These are phyloP conservation scores for Wickerhamomyces canadensis DNA, from an alignment of 805 yeast species.

Conservation along the genomic window DNA sequence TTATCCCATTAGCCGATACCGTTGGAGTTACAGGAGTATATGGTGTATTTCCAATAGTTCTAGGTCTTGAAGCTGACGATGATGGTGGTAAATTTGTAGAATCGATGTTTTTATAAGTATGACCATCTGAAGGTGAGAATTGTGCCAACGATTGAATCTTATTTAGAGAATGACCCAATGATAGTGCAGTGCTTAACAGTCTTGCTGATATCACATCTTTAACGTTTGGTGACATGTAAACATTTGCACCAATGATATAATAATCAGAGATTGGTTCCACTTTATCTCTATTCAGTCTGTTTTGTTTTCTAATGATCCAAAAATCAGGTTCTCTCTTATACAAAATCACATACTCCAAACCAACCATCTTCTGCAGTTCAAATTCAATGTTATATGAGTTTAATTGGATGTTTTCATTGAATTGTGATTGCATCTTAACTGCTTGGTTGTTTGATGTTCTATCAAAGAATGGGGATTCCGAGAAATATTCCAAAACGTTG, in stretches of 20 bases:
- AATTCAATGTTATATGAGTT: conserved; percentile 36
- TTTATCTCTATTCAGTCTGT: conserved; percentile 48
- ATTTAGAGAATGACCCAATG: conserved; percentile 41
- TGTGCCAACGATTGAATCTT: conserved; percentile 42
- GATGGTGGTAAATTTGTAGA: too few relatives aligned
- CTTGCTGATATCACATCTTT: conserved; percentile 71
- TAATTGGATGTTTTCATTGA: conserved; percentile 43
- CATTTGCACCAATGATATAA: conserved; percentile 86
- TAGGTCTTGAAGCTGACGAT: conserved; percentile 14
- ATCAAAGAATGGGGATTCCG: conserved; percentile 93
- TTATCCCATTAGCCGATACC: conserved; percentile 7
- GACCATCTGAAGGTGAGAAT: conserved; percentile 59
- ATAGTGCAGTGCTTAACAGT: conserved; percentile 29
- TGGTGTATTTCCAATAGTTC: conserved; percentile 23
- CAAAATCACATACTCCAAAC: conserved; percentile 77
- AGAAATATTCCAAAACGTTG: conserved; percentile 87
- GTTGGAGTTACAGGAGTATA: conserved; percentile 21
- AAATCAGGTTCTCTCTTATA: conserved; percentile 82
- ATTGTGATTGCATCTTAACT: conserved; percentile 91
- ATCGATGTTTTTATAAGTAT: conserved; percentile 32
- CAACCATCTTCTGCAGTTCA: conserved; percentile 73
- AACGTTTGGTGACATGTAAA: conserved; percentile 83
- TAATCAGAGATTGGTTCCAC: conserved; percentile 64
- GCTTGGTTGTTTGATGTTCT: conserved; percentile 92
- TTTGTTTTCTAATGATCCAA: conserved; percentile 86